phyloP scores from a whole-genome alignment of 1,284 basidiomycete species.

The Ceratobasidium sp. region DNA sequence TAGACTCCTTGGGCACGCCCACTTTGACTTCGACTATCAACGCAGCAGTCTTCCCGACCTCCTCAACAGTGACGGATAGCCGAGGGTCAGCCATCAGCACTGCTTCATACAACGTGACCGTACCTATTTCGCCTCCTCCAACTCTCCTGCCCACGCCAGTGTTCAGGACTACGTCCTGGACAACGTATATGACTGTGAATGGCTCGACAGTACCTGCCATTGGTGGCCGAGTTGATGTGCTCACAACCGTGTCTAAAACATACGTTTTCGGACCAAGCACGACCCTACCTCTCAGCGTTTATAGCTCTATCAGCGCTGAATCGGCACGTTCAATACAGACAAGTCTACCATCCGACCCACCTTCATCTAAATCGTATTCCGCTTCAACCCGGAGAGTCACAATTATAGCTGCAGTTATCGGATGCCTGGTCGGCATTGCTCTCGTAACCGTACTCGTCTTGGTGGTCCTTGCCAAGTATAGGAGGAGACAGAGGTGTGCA shows the following conservation, averaged over 20 bases:
- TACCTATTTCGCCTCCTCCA: not conserved
- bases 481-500: no score
- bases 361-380: not conserved
- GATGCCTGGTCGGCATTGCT: not conserved
- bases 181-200: not conserved
- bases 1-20: no score
- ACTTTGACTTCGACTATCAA: not conserved
- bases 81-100: no score
- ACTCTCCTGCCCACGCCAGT: not conserved
- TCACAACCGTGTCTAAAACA: not conserved
- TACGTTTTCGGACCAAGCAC: not conserved
- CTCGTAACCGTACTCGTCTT: not conserved
- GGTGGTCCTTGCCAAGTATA: not conserved
- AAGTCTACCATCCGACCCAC: not conserved
- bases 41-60: not conserved
- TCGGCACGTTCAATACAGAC: not conserved
- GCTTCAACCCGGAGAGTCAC: not conserved
- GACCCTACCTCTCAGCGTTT: not conserved
- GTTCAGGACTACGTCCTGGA: not conserved
- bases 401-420: not conserved
- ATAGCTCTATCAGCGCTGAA: not conserved
- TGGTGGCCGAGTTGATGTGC: not conserved
- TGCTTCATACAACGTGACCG: not conserved
- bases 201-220: slow-evolving; percentile 9
- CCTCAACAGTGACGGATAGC: not conserved